These are phyloP conservation scores for Dendrocalamus sinicus DNA, from an alignment of 176 grass and related monocot species.

Conservation along the genomic window DNA sequence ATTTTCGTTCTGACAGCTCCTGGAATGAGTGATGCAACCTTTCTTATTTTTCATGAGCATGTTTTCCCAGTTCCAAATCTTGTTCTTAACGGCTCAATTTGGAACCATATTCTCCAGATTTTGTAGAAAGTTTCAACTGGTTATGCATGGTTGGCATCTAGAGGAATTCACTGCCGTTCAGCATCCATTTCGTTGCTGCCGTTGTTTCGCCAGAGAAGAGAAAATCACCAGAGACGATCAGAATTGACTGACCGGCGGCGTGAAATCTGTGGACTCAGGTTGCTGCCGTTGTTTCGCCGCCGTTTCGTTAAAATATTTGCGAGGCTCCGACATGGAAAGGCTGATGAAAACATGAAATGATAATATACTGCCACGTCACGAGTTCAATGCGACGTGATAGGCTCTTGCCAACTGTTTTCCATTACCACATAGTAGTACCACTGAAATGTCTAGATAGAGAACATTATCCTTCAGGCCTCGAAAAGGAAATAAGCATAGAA, in stretches of 20 bases:
- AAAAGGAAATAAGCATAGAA: neutral
- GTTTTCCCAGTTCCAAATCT: neutral
- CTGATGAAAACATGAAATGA: neutral
- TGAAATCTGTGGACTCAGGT: neutral
- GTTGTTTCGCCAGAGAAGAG: too few relatives aligned
- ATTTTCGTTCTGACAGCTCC: neutral
- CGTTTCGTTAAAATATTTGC: neutral
- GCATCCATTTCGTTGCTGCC: neutral
- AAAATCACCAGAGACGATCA: slow-evolving; percentile 1
- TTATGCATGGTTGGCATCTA: neutral
- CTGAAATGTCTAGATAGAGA: neutral
- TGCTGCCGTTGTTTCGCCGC: slow-evolving; percentile 40
- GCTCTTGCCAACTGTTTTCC: neutral
- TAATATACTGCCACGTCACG: neutral
- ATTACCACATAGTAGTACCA: neutral
- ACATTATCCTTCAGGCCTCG: neutral
- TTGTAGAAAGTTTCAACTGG: neutral
- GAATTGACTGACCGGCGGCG: slow-evolving; percentile 27
- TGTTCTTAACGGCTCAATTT: neutral
- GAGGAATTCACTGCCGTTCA: neutral
- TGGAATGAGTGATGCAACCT: neutral
- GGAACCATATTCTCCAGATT: neutral
- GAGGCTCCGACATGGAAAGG: slow-evolving; percentile 3
- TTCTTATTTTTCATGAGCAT: neutral
- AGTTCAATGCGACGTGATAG: neutral